Base-by-base conservation (phyloP, 2,329 filamentous ascomycete genomes). In the Triangularia setosa region DNA sequence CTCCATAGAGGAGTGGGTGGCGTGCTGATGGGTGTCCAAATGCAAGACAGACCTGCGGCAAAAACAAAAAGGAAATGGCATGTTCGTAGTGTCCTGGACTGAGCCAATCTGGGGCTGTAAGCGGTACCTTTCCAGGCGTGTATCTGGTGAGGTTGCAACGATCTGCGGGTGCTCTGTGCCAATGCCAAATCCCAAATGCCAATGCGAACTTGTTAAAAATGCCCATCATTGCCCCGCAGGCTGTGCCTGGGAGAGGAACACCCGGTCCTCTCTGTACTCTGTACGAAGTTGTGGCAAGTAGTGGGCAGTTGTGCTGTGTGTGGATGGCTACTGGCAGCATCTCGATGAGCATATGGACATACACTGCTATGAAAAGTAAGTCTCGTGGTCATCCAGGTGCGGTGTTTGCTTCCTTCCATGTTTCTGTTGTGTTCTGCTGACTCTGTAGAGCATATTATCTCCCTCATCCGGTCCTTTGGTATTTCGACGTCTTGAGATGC, bases 81-180 rank as follows among this genome's bases (percentile, higher is more conserved):
- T 59, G 57, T 30, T 30, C 35, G 8, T 58, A 21, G 24, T 33
- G 57, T 59, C 35, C 7, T 7, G 30, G 30, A 18, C 44, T 52
- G 28, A 24, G 57, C 57, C 57, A 60, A 60, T 60, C 60, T 56
- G 62, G 27, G 48, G 21, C 27, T 25, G 35, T 52, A 40, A 65
- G 65, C 63, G 60, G 62, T 63, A 40, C 60, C 60, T 48, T 54
- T 35, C n/a, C 27, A 48, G 60, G 56, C 58, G 57, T 64, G 44
- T 57, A 58, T 60, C 58, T 27, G 55, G 25, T 8, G 35, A 60
- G 30, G 62, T 66, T 64, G 60, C 60, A 66, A 56, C 64, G 62
- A 66, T 66, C 66, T 68, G 64, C 66, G 55, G 65, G 58, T 23
- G 33, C 57, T 59, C 60, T 44, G 33, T 62, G 56, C 30, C n/a